phyloP scores from a whole-genome alignment of 2,329 filamentous ascomycete species.

The Parastagonospora avenae region DNA sequence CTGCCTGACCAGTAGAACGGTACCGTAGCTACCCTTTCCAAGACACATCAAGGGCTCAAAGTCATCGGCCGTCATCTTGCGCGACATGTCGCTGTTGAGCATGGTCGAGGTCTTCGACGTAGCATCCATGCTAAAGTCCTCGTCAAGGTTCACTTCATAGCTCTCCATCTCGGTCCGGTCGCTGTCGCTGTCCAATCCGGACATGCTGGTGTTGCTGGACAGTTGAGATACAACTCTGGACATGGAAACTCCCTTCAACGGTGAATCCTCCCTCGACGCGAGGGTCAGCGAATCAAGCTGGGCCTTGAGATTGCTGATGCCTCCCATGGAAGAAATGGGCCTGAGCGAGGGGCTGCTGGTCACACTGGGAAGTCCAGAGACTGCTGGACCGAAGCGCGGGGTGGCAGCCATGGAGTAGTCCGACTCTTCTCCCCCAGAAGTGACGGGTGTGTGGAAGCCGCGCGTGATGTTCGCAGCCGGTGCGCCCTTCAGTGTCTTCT shows the following conservation, averaged over 20 bases:
- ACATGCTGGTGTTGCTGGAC: constrained; percentile 62
- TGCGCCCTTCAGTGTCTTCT: constrained; percentile 37
- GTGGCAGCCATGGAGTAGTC: constrained; percentile 53
- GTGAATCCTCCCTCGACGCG: constrained; percentile 60
- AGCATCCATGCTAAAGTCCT: constrained; percentile 76
- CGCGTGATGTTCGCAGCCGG: constrained; percentile 47
- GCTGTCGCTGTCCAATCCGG: constrained; percentile 66
- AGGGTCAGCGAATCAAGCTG: constrained; percentile 81
- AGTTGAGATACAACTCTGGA: constrained; percentile 42
- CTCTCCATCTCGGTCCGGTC: constrained; percentile 75
- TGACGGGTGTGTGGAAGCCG: constrained; percentile 57
- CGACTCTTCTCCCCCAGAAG: constrained; percentile 62
- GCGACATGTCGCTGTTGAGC: constrained; percentile 56
- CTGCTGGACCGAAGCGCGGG: constrained; percentile 48
- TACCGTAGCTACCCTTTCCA: constrained; percentile 95
- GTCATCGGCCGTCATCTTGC: constrained; percentile 90
- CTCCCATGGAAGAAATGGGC: constrained; percentile 61
- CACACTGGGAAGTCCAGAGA: constrained; percentile 54
- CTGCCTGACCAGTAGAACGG: constrained; percentile 92
- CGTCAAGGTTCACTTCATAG: constrained; percentile 83
- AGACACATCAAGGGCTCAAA: constrained; percentile 91
- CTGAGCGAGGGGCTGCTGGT: constrained; percentile 60
- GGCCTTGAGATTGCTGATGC: constrained; percentile 81
- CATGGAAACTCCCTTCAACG: constrained; percentile 51
- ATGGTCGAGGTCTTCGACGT: constrained; percentile 44